Conservation (phyloP, 2,329 filamentous ascomycete species). For the Neofusicoccum sp. region DNA sequence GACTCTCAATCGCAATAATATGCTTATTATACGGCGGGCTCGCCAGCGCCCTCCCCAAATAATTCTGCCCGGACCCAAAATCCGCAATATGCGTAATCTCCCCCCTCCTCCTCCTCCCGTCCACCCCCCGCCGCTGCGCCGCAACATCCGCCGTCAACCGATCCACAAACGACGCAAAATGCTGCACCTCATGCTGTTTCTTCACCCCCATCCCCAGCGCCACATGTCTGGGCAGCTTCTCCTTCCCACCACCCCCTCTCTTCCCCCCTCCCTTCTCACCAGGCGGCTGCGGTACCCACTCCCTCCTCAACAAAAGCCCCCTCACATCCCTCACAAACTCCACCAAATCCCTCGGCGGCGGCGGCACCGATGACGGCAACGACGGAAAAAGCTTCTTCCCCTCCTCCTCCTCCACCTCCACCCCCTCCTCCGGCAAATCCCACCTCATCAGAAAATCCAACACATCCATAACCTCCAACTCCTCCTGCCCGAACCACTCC, state of each 20-base stretch:
- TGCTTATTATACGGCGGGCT: constrained; percentile 81
- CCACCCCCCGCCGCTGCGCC: not conserved
- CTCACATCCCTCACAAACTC: constrained; percentile 72
- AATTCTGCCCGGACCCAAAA: constrained; percentile 96
- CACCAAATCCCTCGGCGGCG: constrained; percentile 58
- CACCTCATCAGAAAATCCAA: constrained; percentile 79
- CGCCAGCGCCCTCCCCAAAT: constrained; percentile 83
- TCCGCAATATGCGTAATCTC: constrained; percentile 84
- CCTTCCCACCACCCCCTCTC: not conserved
- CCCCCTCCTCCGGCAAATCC: constrained; percentile 53
- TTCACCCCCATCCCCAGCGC: constrained; percentile 93
- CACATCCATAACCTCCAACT: constrained; percentile 69
- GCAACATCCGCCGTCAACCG: constrained; percentile 58
- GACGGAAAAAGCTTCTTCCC: constrained; percentile 22
- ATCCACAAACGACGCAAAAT: constrained; percentile 85
- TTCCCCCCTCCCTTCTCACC: too few species aligned
- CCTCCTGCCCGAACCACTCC: constrained; percentile 62
- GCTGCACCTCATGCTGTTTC: constrained; percentile 88
- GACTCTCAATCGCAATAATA: constrained; percentile 87
- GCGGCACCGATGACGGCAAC: too few species aligned
- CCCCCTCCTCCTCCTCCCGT: constrained; percentile 22
- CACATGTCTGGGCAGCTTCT: constrained; percentile 58
- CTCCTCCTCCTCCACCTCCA: constrained; percentile 13
- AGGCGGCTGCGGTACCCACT: constrained; percentile 47
- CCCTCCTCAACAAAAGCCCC: constrained; percentile 63